Conservation (phyloP, 352 stramenopile genomes). For the Phytophthora foliorum region DNA sequence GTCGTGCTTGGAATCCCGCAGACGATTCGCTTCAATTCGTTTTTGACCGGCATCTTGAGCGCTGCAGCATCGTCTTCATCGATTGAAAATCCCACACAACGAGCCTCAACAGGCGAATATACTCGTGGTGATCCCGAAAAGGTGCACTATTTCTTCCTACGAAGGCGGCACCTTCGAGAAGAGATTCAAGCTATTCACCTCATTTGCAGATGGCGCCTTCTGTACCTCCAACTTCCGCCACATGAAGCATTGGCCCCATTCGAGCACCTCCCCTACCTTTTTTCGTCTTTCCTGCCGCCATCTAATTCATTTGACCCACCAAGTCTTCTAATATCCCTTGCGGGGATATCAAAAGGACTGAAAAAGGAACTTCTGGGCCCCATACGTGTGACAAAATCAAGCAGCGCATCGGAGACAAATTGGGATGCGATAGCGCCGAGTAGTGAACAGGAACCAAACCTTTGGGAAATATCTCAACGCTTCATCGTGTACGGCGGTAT, state of each 20-base stretch:
- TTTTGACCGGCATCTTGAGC: slow-evolving; percentile 46
- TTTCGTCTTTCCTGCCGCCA: slow-evolving; percentile 39
- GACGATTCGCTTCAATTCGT: slow-evolving; percentile 63
- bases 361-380: slow-evolving; percentile 25
- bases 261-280: slow-evolving; percentile 55
- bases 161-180: slow-evolving; percentile 39
- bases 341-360: slow-evolving; percentile 46
- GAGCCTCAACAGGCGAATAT: background rate
- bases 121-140: slow-evolving; percentile 12
- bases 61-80: background rate
- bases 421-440: slow-evolving; percentile 11
- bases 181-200: slow-evolving; percentile 59
- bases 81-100: background rate
- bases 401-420: background rate
- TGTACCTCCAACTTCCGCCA: slow-evolving; percentile 58
- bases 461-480: slow-evolving; percentile 31
- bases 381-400: background rate
- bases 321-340: slow-evolving; percentile 39
- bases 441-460: slow-evolving; percentile 16
- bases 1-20: slow-evolving; percentile 47
- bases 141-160: slow-evolving; percentile 64
- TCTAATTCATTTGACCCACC: slow-evolving; percentile 30
- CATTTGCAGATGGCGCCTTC: slow-evolving; percentile 69
- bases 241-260: slow-evolving; percentile 64
- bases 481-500: slow-evolving; percentile 31